Conservation (phyloP, 495 filamentous ascomycete species). For the Mytilinidion resinicola region DNA sequence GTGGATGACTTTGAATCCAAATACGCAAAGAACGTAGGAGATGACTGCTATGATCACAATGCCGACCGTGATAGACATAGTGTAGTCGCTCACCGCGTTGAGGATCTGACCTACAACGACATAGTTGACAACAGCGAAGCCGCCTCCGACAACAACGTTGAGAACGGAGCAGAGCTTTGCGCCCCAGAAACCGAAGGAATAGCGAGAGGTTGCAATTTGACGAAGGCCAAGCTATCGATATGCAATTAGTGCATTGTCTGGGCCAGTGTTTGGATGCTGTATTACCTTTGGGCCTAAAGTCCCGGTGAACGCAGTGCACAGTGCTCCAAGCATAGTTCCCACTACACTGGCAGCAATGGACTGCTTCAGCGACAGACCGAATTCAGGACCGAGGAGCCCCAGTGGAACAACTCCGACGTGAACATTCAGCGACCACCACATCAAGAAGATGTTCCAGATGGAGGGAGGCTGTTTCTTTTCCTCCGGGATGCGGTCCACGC, state of each 20-base stretch:
- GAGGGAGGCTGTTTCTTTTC: slow-evolving; percentile 10
- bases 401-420: slow-evolving; percentile 10
- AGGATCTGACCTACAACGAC: slow-evolving; percentile 28
- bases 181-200: slow-evolving; percentile 13
- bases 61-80: slow-evolving; percentile 41
- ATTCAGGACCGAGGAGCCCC: slow-evolving; percentile 38
- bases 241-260: slow-evolving; percentile 46
- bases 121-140: slow-evolving; percentile 15
- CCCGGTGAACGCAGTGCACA: slow-evolving; percentile 43
- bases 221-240: slow-evolving; percentile 51
- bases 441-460: slow-evolving; percentile 2
- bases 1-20: slow-evolving; percentile 34
- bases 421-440: slow-evolving; percentile 9
- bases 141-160: slow-evolving; percentile 13
- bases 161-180: slow-evolving; percentile 19
- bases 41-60: slow-evolving; percentile 43
- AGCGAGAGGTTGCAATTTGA: slow-evolving; percentile 11
- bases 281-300: slow-evolving; percentile 47
- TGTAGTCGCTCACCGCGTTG: slow-evolving; percentile 44
- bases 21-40: slow-evolving; percentile 41
- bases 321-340: slow-evolving; percentile 42
- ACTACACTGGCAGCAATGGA: slow-evolving; percentile 48
- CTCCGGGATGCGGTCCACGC: slow-evolving; percentile 8
- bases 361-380: slow-evolving; percentile 45
- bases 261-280: slow-evolving; percentile 19